Conservation (phyloP, 176 grass and related monocot species). For the Urochloa ruziziensis region DNA sequence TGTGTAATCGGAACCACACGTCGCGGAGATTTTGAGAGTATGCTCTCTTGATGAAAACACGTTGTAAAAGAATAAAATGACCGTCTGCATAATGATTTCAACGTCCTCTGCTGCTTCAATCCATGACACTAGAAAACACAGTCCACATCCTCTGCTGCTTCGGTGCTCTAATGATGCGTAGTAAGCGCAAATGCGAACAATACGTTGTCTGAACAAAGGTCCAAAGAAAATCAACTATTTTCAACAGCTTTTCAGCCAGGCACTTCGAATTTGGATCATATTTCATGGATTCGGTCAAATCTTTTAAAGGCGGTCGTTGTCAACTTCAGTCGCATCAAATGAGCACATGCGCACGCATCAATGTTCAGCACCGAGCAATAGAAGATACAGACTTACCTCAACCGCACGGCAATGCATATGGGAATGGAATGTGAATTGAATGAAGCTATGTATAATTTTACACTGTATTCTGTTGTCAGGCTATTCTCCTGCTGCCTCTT, state of each 20-base stretch:
- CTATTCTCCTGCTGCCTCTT: conserved; percentile 58
- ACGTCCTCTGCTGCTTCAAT: no score
- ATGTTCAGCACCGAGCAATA: background rate
- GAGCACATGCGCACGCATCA: no score
- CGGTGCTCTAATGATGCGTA: no score
- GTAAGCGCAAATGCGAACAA: no score
- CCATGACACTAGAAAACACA: no score
- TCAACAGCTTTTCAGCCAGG: background rate
- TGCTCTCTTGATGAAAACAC: no score
- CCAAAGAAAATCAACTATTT: background rate
- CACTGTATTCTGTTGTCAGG: conserved; percentile 79
- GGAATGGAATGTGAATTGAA: conserved; percentile 64
- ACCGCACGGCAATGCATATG: background rate
- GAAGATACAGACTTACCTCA: background rate
- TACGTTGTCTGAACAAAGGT: no score
- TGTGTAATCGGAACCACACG: no score
- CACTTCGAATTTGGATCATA: background rate
- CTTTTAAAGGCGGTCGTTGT: background rate
- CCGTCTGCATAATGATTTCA: no score
- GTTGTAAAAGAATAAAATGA: no score
- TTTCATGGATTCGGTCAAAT: background rate
- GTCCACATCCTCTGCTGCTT: no score
- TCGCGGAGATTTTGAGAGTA: no score
- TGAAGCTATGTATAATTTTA: conserved; percentile 73
- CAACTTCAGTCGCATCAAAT: background rate